Base-by-base conservation (phyloP, 768 basidiomycete genomes). In the Tubosaeta sp. region DNA sequence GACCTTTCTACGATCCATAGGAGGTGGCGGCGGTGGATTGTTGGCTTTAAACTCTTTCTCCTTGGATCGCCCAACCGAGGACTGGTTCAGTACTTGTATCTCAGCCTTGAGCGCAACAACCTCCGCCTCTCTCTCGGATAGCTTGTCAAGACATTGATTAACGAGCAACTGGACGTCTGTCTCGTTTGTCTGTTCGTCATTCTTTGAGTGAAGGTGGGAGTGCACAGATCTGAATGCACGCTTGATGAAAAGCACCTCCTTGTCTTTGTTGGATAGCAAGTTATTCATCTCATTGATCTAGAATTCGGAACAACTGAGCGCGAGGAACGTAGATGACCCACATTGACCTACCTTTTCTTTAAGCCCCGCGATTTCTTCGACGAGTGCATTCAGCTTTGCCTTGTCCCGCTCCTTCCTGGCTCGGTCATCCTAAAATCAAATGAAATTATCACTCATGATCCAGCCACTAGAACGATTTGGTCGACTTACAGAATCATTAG, bases 171-270 rank as follows among this genome's bases (percentile, higher is more conserved):
- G 80, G 3, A 86, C 78, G 58, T 91, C 87, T 43, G 85, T 63
- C 44, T 82, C 81, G 0, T 74, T 68, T 43, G 66, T 74, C 39
- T 73, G 75, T 21, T 59, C 63, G 22, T 74, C 74, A 44, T 79
- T 76, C 39, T 79, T 69, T 6, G 79, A 73, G 6, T 78, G 74
- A 64, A 94, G 86, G n/a, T 87, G 78, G 11, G 84, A 84, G 66
- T 90, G 90, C 5, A 94, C 86, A 7, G 88, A 86, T 66, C 93
- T 90, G 32, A 96, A 73, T n/a, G 90, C 87, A 13, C 86, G 84
- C 62, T 91, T 90, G 34, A 94, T 76, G 59, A 86, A 89, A 0
- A 77, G 57, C 30, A 86, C 75, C 49, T 93, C 87, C 62, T 90
- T 92, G 55, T 86, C 81, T 60, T 84, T 87, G 48, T 72, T 68